These are phyloP conservation scores for Chloris gayana DNA, from an alignment of 176 grass and related monocot genomes.

Conservation along the genomic window DNA sequence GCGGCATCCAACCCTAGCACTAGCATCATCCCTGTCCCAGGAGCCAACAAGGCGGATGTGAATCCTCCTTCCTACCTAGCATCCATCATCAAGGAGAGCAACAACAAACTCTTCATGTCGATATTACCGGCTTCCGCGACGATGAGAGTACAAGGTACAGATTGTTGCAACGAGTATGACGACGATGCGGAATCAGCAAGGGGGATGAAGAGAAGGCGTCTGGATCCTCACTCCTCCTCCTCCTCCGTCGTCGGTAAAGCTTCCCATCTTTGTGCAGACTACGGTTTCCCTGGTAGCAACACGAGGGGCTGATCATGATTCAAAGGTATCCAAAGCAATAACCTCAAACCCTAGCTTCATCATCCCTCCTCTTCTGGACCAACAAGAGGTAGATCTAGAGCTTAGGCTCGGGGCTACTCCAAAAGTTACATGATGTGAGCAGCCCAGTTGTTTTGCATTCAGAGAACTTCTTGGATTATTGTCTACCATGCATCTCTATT, in stretches of 20 bases:
- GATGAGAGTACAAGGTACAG: slow-evolving; percentile 26
- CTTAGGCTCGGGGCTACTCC: slow-evolving; percentile 68
- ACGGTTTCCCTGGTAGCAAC: neutral
- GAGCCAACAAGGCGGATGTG: neutral
- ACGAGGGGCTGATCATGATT: neutral
- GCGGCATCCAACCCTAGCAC: slow-evolving; percentile 34
- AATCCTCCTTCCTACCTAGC: slow-evolving; percentile 24
- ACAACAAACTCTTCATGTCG: slow-evolving; percentile 24
- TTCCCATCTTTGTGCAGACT: slow-evolving; percentile 36
- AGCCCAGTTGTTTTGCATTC: slow-evolving; percentile 18
- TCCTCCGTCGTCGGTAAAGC: neutral
- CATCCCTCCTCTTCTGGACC: slow-evolving; percentile 18
- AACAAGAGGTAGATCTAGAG: slow-evolving; percentile 72
- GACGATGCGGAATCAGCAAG: neutral
- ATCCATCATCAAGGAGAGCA: slow-evolving; percentile 43
- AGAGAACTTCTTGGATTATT: slow-evolving; percentile 11
- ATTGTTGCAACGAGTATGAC: neutral
- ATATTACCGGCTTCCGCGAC: neutral
- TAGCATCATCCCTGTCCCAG: neutral
- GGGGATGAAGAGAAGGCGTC: slow-evolving; percentile 46
- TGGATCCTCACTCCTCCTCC: no score
- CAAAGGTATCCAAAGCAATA: slow-evolving; percentile 48
- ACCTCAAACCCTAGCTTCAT: slow-evolving; percentile 42
- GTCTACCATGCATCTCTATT: neutral
- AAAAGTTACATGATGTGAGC: slow-evolving; percentile 41